Conservation (phyloP, 1,284 basidiomycete genomes). For the Coriolopsis trogii region DNA sequence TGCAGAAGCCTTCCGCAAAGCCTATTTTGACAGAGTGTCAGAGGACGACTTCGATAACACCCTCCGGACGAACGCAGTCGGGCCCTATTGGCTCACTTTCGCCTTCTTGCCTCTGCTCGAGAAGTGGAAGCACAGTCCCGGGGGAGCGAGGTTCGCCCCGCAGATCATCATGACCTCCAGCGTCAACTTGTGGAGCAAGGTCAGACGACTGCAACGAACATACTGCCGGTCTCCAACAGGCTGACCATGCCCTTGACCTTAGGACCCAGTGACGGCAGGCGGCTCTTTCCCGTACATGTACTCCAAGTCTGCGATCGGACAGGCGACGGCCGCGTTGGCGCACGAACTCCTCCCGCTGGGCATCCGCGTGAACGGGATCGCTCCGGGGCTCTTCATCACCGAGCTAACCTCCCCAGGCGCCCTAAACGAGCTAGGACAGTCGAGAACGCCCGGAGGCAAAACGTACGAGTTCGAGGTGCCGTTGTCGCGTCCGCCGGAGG, state of each 20-base stretch:
- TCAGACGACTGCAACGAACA: not conserved
- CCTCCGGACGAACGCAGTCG: slow-evolving; percentile 46
- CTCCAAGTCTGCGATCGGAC: slow-evolving; percentile 53
- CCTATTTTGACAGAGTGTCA: slow-evolving; percentile 43
- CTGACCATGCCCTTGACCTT: too few species aligned
- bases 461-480: slow-evolving; percentile 39
- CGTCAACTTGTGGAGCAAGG: slow-evolving; percentile 58
- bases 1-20: slow-evolving; percentile 41
- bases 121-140: slow-evolving; percentile 41
- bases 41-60: slow-evolving; percentile 43
- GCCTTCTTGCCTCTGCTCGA: slow-evolving; percentile 53
- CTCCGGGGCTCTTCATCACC: slow-evolving; percentile 42
- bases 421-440: slow-evolving; percentile 37
- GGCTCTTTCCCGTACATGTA: slow-evolving; percentile 49
- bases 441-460: slow-evolving; percentile 29
- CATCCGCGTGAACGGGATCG: slow-evolving; percentile 56
- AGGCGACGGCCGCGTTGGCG: slow-evolving; percentile 49
- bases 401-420: slow-evolving; percentile 38
- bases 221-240: too few species aligned
- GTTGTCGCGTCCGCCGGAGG: slow-evolving; percentile 25
- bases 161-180: slow-evolving; percentile 57
- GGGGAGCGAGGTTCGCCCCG: slow-evolving; percentile 40
- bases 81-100: slow-evolving; percentile 53
- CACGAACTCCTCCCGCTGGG: slow-evolving; percentile 53
- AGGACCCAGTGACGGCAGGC: slow-evolving; percentile 46